Evolutionary conservation across 129 eudicot species (phyloP).

Genomic region (Heracleum sosnowskyi): DNA sequence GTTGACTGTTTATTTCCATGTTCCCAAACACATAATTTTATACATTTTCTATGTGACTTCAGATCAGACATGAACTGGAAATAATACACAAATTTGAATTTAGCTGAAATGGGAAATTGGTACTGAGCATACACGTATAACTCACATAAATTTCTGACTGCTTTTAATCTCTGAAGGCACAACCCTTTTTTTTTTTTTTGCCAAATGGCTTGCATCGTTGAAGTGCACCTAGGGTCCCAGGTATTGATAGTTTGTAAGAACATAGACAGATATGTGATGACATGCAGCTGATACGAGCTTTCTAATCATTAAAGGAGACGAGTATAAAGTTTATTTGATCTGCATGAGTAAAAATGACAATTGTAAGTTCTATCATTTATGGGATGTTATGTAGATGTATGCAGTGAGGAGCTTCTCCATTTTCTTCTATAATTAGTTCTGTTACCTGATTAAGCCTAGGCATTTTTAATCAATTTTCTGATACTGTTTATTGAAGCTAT

Average conservation of each 20-base stretch:
- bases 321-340: neutral
- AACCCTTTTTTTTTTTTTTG: neutral
- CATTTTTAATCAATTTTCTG: neutral
- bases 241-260: neutral
- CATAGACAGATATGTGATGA: neutral
- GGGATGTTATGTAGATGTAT: neutral
- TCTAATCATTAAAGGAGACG: neutral
- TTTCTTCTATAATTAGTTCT: neutral
- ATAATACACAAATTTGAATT: no score
- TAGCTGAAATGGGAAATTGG: neutral
- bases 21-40: neutral
- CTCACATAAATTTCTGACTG: neutral
- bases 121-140: neutral
- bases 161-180: neutral
- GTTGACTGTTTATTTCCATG: neutral
- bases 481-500: neutral
- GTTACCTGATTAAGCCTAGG: neutral
- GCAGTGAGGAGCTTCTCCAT: neutral
- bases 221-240: neutral
- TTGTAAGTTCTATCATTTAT: neutral
- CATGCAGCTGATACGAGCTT: neutral
- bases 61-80: neutral
- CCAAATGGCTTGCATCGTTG: neutral
- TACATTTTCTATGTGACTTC: neutral
- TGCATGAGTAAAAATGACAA: neutral